A percentile compares a stretch with the other conserved stretches of the same genome.
These are phyloP conservation scores for Mrakia blollopis DNA, from an alignment of 768 basidiomycete species.

Conservation along the genomic window DNA sequence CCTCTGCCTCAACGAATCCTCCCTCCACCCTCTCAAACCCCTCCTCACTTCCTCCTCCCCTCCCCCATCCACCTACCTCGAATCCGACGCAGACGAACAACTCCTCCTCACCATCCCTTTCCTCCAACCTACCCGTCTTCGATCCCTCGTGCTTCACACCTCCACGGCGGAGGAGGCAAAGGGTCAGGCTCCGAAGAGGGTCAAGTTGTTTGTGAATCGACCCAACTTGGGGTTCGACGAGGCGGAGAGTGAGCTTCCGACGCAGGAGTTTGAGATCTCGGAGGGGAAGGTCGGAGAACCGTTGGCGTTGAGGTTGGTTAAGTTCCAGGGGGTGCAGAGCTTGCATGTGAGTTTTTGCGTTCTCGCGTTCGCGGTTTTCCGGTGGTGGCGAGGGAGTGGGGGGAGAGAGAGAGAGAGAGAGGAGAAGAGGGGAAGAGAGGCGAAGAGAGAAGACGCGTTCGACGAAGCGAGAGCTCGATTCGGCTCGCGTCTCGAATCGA, in stretches of 20 bases:
- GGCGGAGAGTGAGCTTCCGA: slow-evolving; percentile 51
- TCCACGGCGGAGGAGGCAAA: not conserved
- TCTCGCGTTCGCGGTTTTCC: too few species aligned
- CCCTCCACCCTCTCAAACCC: slow-evolving; percentile 52
- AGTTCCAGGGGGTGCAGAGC: slow-evolving; percentile 64
- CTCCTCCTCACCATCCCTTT: slow-evolving; percentile 31
- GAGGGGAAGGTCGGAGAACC: slow-evolving; percentile 48
- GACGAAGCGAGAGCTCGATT: not conserved
- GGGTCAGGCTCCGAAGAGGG: slow-evolving; percentile 54
- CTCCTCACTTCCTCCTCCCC: slow-evolving; percentile 50
- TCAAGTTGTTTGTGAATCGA: slow-evolving; percentile 63
- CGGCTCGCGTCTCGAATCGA: too few species aligned
- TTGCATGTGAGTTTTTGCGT: slow-evolving; percentile 54
- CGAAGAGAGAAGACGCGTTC: not conserved
- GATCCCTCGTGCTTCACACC: slow-evolving; percentile 14
- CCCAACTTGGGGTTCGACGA: slow-evolving; percentile 62
- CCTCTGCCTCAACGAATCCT: slow-evolving; percentile 65
- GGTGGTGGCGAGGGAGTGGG: not conserved
- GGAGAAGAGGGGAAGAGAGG: too few species aligned
- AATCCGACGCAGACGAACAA: slow-evolving; percentile 63
- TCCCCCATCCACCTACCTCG: slow-evolving; percentile 48
- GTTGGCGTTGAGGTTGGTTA: slow-evolving; percentile 58
- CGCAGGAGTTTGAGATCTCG: slow-evolving; percentile 56
- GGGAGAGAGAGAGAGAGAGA: too few species aligned
- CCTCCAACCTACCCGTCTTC: slow-evolving; percentile 28